These are phyloP conservation scores for Cudoniella acicularis DNA, from an alignment of 495 filamentous ascomycete genomes.

Conservation along the genomic window DNA sequence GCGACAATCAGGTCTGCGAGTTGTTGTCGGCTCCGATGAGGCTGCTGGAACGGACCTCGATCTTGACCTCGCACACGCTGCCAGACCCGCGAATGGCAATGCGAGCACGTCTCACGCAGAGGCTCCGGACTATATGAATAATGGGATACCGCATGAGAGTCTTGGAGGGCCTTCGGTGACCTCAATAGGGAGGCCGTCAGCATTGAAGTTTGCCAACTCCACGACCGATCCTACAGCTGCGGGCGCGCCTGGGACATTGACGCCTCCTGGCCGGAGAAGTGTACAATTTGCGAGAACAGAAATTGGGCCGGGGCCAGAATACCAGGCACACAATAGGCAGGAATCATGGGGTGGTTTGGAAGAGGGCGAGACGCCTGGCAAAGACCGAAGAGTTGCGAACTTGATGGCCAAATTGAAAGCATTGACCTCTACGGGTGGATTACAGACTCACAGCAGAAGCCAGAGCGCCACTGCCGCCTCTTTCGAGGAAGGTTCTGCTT, in stretches of 20 bases:
- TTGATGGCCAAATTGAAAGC: constrained; percentile 65
- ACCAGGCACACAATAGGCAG: constrained; percentile 45
- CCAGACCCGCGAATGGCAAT: constrained; percentile 12
- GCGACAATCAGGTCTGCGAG: constrained; percentile 12
- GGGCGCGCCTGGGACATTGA: constrained; percentile 31
- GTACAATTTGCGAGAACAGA: constrained; percentile 63
- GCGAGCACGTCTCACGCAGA: constrained; percentile 22
- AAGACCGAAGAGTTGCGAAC: constrained; percentile 51
- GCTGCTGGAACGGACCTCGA: not conserved
- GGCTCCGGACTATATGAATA: constrained; percentile 42
- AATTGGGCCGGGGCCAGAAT: constrained; percentile 33
- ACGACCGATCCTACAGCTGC: constrained; percentile 17
- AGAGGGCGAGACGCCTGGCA: constrained; percentile 45
- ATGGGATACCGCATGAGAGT: constrained; percentile 32
- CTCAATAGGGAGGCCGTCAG: constrained; percentile 11
- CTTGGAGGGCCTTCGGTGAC: not conserved
- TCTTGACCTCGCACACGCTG: constrained; percentile 2
- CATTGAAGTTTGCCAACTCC: constrained; percentile 11
- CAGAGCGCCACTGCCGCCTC: constrained; percentile 32
- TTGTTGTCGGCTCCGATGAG: constrained; percentile 7
- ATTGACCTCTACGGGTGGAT: constrained; percentile 39
- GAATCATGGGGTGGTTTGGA: constrained; percentile 51
- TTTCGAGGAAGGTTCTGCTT: constrained; percentile 40
- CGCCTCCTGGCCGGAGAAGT: constrained; percentile 49
- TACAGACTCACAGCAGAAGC: constrained; percentile 43